Base-by-base conservation (phyloP, 2,329 filamentous ascomycete genomes). In the Clarireedia paspali region DNA sequence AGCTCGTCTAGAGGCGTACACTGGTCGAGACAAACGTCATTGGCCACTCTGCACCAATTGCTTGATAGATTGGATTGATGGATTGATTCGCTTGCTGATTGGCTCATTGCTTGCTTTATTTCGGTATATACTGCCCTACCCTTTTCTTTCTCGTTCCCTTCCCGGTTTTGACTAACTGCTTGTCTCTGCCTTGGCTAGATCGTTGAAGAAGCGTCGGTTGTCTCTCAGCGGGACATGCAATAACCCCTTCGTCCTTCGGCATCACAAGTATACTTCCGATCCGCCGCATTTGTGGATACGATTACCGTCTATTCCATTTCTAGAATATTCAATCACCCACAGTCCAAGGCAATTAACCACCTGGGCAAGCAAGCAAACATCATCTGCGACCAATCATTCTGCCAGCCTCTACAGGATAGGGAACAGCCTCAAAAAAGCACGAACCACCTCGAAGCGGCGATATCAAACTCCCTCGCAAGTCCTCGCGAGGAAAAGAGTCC, bases 191-290 rank as follows among this genome's bases (percentile, higher is more conserved):
- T 17, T 42, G 15, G n/a, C 20, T 42, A 49, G n/a, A 27, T 9
- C 17, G 27, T 30, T 26, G 38, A 54, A 42, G 30, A 7, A 49
- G 20, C 26, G 4, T 17, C 38, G 39, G 24, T 39, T 17, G 30
- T 40, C 24, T 46, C 48, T 15, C 45, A 55, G 24, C 46, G 24
- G 42, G 14, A 50, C 46, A 55, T 55, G 53, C 53, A 55, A 50
- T 44, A 26, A 50, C 49, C 53, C 53, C 27, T 44, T 36, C 34
- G 36, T 47, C 17, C 45, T 54, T 47, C 52, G 24, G 34, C 52
- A 54, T 49, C 34, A n/a, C 34, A 54, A 54, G 52, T 54, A 49
- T 55, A 50, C 26, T 50, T 55, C 53, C 53, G 53, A 44, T 12
- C 17, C 42, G 36, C 38, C 17, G 53, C 46, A 26, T 36, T 34